These are phyloP conservation scores for Solanum dulcamara DNA, from an alignment of 257 asterid species.

Conservation along the genomic window DNA sequence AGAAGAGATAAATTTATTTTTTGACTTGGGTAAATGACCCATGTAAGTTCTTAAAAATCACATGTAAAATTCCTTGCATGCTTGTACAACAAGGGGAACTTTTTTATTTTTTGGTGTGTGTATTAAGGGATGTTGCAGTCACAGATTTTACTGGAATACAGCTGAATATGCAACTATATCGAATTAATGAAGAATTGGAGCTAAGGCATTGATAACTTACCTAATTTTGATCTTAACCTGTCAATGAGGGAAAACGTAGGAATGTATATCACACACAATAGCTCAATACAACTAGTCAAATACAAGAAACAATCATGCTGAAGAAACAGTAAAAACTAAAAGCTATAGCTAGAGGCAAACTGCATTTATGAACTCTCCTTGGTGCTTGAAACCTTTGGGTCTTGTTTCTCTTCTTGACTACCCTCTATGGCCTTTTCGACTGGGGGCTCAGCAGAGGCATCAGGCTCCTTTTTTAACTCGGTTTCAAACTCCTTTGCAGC, in stretches of 20 bases:
- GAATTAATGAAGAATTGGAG: neutral
- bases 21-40: neutral
- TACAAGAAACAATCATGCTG: slow-evolving; percentile 1
- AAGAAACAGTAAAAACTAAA: neutral
- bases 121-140: too few species aligned
- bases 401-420: slow-evolving; percentile 39
- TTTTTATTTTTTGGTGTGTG: neutral
- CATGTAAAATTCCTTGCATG: neutral
- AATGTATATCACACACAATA: neutral
- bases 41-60: neutral
- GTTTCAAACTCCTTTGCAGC: slow-evolving; percentile 92
- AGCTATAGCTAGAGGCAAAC: slow-evolving; percentile 2
- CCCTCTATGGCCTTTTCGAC: slow-evolving; percentile 14
- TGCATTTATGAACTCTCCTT: slow-evolving; percentile 28
- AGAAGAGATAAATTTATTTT: neutral
- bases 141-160: too few species aligned
- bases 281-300: neutral
- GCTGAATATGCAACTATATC: neutral
- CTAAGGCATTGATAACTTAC: neutral
- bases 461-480: slow-evolving; percentile 61
- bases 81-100: neutral
- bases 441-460: slow-evolving; percentile 27
- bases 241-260: neutral
- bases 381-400: slow-evolving; percentile 27
- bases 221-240: neutral